Conservation (phyloP, 2,329 filamentous ascomycete genomes). For the Alternaria novae-zelandiae region DNA sequence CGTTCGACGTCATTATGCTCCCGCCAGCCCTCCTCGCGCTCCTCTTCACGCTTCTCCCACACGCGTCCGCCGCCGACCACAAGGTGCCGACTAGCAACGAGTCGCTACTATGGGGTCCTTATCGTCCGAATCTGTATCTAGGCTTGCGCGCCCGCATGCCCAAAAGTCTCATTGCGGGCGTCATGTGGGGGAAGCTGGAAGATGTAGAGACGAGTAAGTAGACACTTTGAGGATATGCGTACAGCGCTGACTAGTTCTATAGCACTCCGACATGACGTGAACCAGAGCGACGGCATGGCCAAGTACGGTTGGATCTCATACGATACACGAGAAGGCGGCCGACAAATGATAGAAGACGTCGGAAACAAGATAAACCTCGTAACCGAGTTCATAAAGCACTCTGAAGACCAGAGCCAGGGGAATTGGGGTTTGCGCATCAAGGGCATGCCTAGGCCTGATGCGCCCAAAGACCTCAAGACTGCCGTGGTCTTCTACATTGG, state of each 20-base stretch:
- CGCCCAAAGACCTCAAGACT: slow-evolving; percentile 69
- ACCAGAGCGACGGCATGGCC: slow-evolving; percentile 88
- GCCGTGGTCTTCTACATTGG: slow-evolving; percentile 81
- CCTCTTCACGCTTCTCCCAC: slow-evolving; percentile 20
- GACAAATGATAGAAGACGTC: slow-evolving; percentile 86
- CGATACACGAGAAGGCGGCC: slow-evolving; percentile 82
- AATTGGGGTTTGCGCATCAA: slow-evolving; percentile 89
- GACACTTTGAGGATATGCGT: background rate
- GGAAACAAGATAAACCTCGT: slow-evolving; percentile 86
- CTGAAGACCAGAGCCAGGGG: slow-evolving; percentile 82
- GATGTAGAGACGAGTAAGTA: slow-evolving; percentile 75
- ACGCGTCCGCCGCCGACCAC: slow-evolving; percentile 18
- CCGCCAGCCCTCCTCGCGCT: slow-evolving; percentile 25
- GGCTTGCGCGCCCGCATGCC: slow-evolving; percentile 82
- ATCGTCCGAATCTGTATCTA: slow-evolving; percentile 91
- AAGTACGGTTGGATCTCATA: slow-evolving; percentile 98
- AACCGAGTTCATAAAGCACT: slow-evolving; percentile 89
- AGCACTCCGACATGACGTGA: slow-evolving; percentile 86
- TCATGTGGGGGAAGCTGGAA: slow-evolving; percentile 89
- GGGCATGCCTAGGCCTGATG: slow-evolving; percentile 75
- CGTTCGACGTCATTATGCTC: slow-evolving; percentile 22
- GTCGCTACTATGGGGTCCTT: slow-evolving; percentile 92
- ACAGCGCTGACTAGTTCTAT: slow-evolving; percentile 10
- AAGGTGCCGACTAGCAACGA: slow-evolving; percentile 62
- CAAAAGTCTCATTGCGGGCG: slow-evolving; percentile 76